Evolutionary conservation across 768 basidiomycete species (phyloP), one percentile per base, ranked within the genome.

Genomic region (Russula ochroleuca): DNA sequence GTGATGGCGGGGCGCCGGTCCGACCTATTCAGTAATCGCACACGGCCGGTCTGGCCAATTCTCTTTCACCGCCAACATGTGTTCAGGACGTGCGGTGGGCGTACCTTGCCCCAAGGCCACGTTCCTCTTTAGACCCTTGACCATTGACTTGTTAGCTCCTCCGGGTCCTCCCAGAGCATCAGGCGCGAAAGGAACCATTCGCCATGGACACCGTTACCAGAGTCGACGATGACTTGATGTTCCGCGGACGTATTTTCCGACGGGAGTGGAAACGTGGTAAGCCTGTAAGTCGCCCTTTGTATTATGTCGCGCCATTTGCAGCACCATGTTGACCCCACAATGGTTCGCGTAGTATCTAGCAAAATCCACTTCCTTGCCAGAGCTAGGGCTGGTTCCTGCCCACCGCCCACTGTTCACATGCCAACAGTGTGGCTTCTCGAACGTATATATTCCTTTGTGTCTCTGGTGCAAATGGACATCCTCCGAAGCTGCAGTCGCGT

Each of bases 391-490:
- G 23, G 61, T 56, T 3, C 67, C 67, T 3, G 52, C 53, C 15
- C 35, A 62, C 19, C 67, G 67, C 10, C 61, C 67, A 5, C 15
- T 68, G 19, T 68, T 68, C 48, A 68, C 64, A 28, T 68, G 67
- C 40, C 64, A 28, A 15, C 57, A 19, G 6, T 68, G 67, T 57
- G 64, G 67, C 17, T 68, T 68, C 43, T 61, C 67, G 9, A 68
- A 68, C 38, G 23, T 47, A 1, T 62, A 58, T 43, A 66, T 68
- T 43, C 65, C 67, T 5, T 47, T 68, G 37, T 68, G 67, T 47
- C 65, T 68, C 14, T 68, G 67, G 67, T 68, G 67, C 43, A 49
- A 61, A 13, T 68, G 67, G 67, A 56, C 65, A 41, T 67, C 65
- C 48, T 48, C 57, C 5, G 64, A 61, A 25, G 53, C 59, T 10